Percentiles rank a stretch among this genome's conserved stretches.
These are phyloP conservation scores for Starmerella stellata DNA, from an alignment of 805 yeast genomes.

Conservation along the genomic window DNA sequence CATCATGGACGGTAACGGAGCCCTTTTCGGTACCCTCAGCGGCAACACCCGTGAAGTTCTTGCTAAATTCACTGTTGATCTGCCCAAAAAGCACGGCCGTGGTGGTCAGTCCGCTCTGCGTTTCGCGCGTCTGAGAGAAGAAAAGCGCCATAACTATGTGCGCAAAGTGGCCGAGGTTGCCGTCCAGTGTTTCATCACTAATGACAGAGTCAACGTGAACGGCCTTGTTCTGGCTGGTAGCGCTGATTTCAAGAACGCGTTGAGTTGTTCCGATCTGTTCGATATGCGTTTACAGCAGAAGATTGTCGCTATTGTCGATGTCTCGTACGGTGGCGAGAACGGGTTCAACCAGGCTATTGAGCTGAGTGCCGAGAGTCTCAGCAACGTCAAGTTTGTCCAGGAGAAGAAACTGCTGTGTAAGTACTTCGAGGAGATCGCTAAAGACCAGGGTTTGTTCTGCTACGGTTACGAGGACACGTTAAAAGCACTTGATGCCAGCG, in stretches of 20 bases:
- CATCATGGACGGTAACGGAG: constrained; percentile 99
- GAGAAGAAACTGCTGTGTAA: constrained; percentile 85
- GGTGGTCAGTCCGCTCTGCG: constrained; percentile 99
- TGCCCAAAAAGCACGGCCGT: constrained; percentile 99
- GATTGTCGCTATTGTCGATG: constrained; percentile 83
- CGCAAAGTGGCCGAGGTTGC: constrained; percentile 97
- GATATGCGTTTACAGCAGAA: constrained; percentile 76
- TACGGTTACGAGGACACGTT: constrained; percentile 93
- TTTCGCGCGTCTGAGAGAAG: constrained; percentile 97
- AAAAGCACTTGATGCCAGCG: constrained; percentile 91
- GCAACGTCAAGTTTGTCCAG: constrained; percentile 94
- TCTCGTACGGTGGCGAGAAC: constrained; percentile 97
- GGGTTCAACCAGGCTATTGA: constrained; percentile 99
- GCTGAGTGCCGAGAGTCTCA: constrained; percentile 86
- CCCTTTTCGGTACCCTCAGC: constrained; percentile 81
- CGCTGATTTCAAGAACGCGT: constrained; percentile 94
- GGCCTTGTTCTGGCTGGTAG: constrained; percentile 97
- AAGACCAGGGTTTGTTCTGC: constrained; percentile 93
- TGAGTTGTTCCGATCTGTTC: constrained; percentile 80
- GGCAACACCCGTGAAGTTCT: constrained; percentile 95
- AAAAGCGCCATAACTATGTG: constrained; percentile 95
- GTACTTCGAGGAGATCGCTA: constrained; percentile 93
- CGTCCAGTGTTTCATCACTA: constrained; percentile 89
- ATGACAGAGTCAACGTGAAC: constrained; percentile 81
- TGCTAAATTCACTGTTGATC: constrained; percentile 90